phyloP scores from a whole-genome alignment of 352 stramenopile species.

The Blastocystis sp. region DNA sequence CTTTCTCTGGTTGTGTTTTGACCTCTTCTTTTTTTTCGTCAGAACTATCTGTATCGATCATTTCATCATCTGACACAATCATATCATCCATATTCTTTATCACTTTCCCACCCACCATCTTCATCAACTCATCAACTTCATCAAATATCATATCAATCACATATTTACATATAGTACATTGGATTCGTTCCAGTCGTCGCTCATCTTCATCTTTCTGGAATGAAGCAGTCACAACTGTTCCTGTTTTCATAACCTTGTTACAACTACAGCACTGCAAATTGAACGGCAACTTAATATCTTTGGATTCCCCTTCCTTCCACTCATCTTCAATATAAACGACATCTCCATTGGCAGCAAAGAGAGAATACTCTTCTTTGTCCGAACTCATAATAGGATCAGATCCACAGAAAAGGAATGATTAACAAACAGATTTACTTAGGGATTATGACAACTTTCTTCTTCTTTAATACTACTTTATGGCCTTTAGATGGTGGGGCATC shows the following conservation, averaged over 20 bases:
- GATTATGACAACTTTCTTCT: neutral
- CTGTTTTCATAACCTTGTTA: neutral
- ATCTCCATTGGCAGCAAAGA: neutral
- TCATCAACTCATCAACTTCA: neutral
- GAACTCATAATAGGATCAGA: neutral
- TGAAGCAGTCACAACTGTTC: neutral
- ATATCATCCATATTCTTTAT: neutral
- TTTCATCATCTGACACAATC: neutral
- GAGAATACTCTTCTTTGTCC: neutral
- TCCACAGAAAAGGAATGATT: neutral
- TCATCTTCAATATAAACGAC: constrained; percentile 4
- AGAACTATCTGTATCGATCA: constrained; percentile 15
- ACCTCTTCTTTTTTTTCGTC: neutral
- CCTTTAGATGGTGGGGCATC: neutral
- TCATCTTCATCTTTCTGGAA: neutral
- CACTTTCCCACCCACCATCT: neutral
- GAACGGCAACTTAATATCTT: neutral
- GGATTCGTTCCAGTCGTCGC: neutral
- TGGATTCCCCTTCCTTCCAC: neutral
- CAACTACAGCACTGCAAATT: neutral
- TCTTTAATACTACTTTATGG: neutral
- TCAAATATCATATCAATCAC: neutral
- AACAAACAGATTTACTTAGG: neutral
- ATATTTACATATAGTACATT: neutral
- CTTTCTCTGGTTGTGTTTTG: too few species aligned